Evolutionary conservation across 192 early-diverging fungal species (phyloP).

Genomic region (Kappamyces sp.): DNA sequence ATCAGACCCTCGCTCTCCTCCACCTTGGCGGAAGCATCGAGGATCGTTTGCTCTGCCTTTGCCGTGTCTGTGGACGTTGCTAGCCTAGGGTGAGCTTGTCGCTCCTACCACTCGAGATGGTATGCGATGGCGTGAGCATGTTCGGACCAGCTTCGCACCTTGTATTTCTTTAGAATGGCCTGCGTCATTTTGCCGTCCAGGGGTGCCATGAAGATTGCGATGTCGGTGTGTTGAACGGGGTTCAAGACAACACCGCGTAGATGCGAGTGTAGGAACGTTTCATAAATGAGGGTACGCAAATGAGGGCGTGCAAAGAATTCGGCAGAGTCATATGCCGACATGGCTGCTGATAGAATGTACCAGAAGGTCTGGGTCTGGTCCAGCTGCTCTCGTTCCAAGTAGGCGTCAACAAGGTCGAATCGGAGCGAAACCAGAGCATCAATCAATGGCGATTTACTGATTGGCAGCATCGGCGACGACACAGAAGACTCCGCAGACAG

Average conservation of each 20-base stretch:
- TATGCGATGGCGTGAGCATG: conserved; percentile 16
- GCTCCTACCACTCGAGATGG: conserved; percentile 14
- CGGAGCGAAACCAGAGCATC: no score
- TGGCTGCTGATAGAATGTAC: background rate
- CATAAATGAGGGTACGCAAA: conserved; percentile 5
- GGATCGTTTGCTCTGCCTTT: conserved; percentile 5
- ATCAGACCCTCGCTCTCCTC: conserved; percentile 2
- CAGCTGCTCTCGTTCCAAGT: no score
- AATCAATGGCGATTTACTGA: no score
- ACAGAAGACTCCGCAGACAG: no score
- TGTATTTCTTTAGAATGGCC: conserved; percentile 2
- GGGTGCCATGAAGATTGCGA: conserved; percentile 11
- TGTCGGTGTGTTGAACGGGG: conserved; percentile 15
- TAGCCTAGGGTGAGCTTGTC: background rate
- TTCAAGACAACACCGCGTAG: background rate
- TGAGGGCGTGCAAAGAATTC: background rate
- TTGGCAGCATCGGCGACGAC: no score
- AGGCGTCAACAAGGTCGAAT: no score
- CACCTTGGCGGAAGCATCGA: background rate
- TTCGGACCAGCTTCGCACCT: conserved; percentile 6
- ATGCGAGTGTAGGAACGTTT: background rate
- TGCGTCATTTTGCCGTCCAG: conserved; percentile 3
- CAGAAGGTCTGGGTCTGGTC: background rate
- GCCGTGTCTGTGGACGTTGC: background rate
- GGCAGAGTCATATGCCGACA: conserved; percentile 4